A percentile compares a stretch with the other conserved stretches of the same genome.
These are phyloP conservation scores for Coccomyxa subellipsoidea DNA, from an alignment of 163 green algal species.

Conservation along the genomic window DNA sequence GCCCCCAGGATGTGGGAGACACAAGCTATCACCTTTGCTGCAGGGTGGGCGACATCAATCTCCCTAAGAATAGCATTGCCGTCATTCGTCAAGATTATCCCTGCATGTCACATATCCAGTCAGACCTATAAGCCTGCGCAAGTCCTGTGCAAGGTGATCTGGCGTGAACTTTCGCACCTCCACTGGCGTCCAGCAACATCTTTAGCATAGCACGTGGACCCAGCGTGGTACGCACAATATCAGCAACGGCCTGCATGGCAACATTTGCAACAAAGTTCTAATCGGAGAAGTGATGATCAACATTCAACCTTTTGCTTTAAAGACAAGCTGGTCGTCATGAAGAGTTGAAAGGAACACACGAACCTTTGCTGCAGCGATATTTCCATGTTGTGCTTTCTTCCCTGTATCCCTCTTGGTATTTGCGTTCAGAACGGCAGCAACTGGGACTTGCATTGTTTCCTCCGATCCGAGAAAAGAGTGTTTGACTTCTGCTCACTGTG, in stretches of 20 bases:
- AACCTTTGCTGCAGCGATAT: conserved; percentile 97
- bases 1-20: too few species aligned
- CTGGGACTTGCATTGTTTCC: not conserved
- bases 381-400: conserved; percentile 92
- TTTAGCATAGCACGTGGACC: conserved; percentile 98
- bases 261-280: too few species aligned
- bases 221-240: conserved; percentile 97
- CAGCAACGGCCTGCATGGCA: conserved; percentile 89
- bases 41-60: conserved; percentile 96
- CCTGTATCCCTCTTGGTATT: conserved; percentile 93
- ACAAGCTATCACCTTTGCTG: conserved; percentile 78
- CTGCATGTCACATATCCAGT: conserved; percentile 34
- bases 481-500: not conserved
- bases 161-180: conserved; percentile 52
- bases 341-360: not conserved
- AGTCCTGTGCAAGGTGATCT: not conserved
- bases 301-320: too few species aligned
- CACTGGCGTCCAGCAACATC: conserved; percentile 98
- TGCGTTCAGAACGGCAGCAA: conserved; percentile 67
- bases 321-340: too few species aligned
- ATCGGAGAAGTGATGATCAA: too few species aligned
- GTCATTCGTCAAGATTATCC: conserved; percentile 99
- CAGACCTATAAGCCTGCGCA: not conserved
- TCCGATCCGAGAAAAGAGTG: not conserved
- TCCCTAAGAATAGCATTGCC: conserved; percentile 97